Percentiles rank a stretch among this genome's conserved stretches.
Conservation (phyloP, 768 basidiomycete species). For the Suillus subalutaceus region DNA sequence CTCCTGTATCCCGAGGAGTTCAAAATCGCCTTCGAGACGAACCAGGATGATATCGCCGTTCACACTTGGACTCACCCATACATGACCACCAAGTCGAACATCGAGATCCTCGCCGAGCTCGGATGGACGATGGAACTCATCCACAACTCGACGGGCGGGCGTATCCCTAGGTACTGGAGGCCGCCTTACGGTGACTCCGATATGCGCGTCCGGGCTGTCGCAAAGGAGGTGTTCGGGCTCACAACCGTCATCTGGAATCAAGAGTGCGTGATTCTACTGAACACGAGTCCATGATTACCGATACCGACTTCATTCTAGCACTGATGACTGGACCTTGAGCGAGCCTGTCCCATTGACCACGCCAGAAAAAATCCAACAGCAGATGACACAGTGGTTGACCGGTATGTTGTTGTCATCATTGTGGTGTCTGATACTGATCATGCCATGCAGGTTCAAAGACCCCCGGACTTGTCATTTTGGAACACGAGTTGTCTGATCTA, state of each 20-base stretch:
- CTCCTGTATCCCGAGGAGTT: slow-evolving; percentile 59
- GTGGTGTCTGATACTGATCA: slow-evolving; percentile 4
- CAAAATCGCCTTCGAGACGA: slow-evolving; percentile 46
- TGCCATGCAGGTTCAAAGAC: slow-evolving; percentile 57
- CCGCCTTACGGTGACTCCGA: slow-evolving; percentile 89
- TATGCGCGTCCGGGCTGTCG: slow-evolving; percentile 82
- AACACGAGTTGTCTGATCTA: slow-evolving; percentile 74
- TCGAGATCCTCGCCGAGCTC: slow-evolving; percentile 66
- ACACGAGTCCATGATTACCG: slow-evolving; percentile 5
- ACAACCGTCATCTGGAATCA: slow-evolving; percentile 89
- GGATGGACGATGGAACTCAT: slow-evolving; percentile 84
- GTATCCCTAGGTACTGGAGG: slow-evolving; percentile 79
- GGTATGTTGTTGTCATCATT: slow-evolving; percentile 35
- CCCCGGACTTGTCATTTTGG: slow-evolving; percentile 80
- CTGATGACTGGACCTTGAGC: slow-evolving; percentile 74
- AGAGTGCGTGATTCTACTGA: slow-evolving; percentile 53
- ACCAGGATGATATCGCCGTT: slow-evolving; percentile 42
- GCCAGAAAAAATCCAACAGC: slow-evolving; percentile 44
- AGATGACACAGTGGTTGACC: slow-evolving; percentile 60
- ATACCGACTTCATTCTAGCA: slow-evolving; percentile 41
- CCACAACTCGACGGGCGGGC: slow-evolving; percentile 79
- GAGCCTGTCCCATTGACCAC: slow-evolving; percentile 44
- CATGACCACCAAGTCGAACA: slow-evolving; percentile 78
- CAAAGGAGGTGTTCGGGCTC: slow-evolving; percentile 83
- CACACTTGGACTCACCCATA: slow-evolving; percentile 73